A percentile compares a stretch with the other conserved stretches of the same genome.
Evolutionary conservation across 1,284 basidiomycete genomes (phyloP).

Genomic region (Meira nashicola): DNA sequence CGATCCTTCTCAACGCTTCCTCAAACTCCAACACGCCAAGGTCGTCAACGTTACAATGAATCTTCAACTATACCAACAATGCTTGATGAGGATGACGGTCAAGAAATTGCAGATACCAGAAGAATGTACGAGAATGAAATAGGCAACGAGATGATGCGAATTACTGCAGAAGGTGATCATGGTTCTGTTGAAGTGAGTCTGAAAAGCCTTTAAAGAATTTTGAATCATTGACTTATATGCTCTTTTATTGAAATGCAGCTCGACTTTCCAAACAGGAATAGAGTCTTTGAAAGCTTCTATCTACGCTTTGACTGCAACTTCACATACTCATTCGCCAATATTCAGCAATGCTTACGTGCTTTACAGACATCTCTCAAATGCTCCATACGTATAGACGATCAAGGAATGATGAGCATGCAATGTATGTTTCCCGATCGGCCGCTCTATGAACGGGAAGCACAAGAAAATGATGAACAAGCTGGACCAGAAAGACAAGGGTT

Average conservation of each 20-base stretch:
- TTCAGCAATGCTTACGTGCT: background rate
- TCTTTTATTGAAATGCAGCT: background rate
- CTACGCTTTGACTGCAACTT: background rate
- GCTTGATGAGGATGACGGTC: background rate
- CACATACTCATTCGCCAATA: background rate
- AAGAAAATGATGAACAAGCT: background rate
- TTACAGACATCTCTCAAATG: conserved; percentile 1
- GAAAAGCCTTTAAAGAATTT: background rate
- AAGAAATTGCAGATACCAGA: background rate
- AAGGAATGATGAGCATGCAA: conserved; percentile 10
- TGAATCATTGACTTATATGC: background rate
- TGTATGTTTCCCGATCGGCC: conserved; percentile 7
- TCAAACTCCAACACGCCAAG: background rate
- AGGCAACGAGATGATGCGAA: conserved; percentile 3
- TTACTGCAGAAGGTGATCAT: conserved; percentile 1
- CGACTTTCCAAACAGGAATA: background rate
- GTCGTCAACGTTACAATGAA: background rate
- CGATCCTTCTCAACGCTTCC: background rate
- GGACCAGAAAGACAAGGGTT: background rate
- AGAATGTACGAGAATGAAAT: background rate
- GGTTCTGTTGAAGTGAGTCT: background rate
- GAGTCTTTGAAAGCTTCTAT: background rate
- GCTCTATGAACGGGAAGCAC: background rate
- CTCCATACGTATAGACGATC: background rate
- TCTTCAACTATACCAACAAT: too few species aligned